Evolutionary conservation across 441 rosid species (phyloP).

Genomic region (Populus hybrid): DNA sequence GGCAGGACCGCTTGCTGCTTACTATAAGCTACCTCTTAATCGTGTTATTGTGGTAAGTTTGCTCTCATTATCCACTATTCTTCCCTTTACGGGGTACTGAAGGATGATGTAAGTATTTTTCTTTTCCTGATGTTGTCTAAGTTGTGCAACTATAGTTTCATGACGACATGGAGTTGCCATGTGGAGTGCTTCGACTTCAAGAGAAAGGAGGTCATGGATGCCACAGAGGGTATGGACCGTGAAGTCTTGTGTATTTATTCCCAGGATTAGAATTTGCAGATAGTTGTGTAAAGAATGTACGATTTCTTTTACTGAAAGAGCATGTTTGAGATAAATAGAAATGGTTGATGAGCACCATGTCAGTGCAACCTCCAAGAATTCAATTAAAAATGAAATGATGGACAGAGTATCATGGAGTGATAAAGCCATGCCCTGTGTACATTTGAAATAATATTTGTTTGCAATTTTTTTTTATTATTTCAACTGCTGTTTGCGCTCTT

Average conservation of each 20-base stretch:
- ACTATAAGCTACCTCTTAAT: conserved; percentile 81
- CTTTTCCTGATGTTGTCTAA: neutral
- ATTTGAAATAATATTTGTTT: neutral
- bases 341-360: neutral
- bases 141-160: conserved; percentile 48
- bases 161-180: conserved; percentile 81
- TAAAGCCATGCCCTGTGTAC: neutral
- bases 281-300: neutral
- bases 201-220: conserved; percentile 80
- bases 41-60: conserved; percentile 74
- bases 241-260: neutral
- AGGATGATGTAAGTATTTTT: neutral
- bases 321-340: neutral
- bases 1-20: conserved; percentile 92
- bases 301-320: neutral
- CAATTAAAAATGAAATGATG: neutral
- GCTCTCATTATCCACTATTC: conserved; percentile 11
- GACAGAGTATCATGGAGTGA: neutral
- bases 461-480: neutral
- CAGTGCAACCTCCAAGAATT: neutral
- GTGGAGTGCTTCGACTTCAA: conserved; percentile 91
- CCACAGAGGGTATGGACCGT: conserved; percentile 66
- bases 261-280: neutral
- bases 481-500: neutral
- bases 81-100: too few species aligned